phyloP scores from a whole-genome alignment of 495 filamentous ascomycete species.

The Geoglossum glabrum region DNA sequence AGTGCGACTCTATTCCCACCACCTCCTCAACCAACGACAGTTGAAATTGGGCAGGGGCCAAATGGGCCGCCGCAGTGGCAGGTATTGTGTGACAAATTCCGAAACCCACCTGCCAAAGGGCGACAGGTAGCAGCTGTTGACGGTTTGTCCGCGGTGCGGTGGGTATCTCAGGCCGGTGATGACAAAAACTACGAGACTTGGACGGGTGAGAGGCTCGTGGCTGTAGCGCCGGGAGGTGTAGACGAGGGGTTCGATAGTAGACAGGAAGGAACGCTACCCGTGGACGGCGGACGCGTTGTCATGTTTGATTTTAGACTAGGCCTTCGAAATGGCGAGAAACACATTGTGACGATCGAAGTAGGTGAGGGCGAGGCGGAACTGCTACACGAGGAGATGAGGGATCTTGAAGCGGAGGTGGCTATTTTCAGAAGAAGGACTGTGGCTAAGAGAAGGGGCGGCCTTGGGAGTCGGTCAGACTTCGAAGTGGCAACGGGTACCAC shows the following conservation, averaged over 20 bases:
- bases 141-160: conserved; percentile 38
- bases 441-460: conserved; percentile 28
- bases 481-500: background rate
- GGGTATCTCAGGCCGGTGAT: conserved; percentile 29
- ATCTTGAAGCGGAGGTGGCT: conserved; percentile 64
- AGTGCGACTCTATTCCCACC: background rate
- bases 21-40: background rate
- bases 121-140: conserved; percentile 33
- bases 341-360: conserved; percentile 49
- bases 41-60: background rate
- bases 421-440: conserved; percentile 59
- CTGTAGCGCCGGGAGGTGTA: conserved; percentile 57
- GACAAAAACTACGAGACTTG: conserved; percentile 11
- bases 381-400: conserved; percentile 53
- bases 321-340: conserved; percentile 29
- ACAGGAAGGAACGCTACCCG: conserved; percentile 50
- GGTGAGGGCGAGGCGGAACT: conserved; percentile 47
- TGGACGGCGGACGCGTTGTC: conserved; percentile 66
- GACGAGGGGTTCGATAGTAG: conserved; percentile 32
- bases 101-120: conserved; percentile 42
- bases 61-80: conserved; percentile 42
- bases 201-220: conserved; percentile 40
- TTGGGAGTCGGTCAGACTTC: background rate
- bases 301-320: conserved; percentile 56
- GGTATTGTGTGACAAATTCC: conserved; percentile 40